Percentiles rank a stretch among this genome's conserved stretches.
phyloP scores from a whole-genome alignment of 139 green algal species.

The Chlorella ohadii region DNA sequence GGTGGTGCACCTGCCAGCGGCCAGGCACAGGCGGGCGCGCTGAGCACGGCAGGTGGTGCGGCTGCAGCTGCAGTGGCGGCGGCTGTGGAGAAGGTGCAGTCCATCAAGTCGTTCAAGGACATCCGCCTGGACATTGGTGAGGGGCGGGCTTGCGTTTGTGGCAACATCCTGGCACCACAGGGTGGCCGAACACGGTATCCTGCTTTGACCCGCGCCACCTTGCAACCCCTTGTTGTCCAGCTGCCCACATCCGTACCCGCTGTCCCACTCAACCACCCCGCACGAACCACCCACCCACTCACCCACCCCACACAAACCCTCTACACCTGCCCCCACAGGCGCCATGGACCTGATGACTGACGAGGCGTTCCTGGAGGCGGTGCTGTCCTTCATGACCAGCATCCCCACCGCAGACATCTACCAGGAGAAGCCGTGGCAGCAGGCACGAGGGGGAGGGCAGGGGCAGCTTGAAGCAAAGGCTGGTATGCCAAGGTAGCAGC shows the following conservation, averaged over 20 bases:
- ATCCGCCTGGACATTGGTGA: constrained; percentile 56
- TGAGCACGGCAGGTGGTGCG: not conserved
- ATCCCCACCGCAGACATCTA: constrained; percentile 77
- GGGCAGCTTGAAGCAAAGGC: no score
- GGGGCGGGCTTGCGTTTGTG: no score
- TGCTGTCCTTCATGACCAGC: constrained; percentile 75
- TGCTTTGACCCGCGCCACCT: not conserved
- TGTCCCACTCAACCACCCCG: no score
- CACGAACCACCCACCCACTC: no score
- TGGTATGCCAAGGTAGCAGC: no score
- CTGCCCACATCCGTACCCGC: no score
- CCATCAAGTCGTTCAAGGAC: constrained; percentile 84
- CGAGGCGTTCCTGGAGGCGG: constrained; percentile 81
- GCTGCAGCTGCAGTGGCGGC: not conserved
- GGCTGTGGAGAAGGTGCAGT: constrained; percentile 30
- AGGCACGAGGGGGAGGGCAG: no score
- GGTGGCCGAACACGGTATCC: no score
- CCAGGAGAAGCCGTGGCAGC: constrained; percentile 75
- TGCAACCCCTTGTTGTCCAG: no score
- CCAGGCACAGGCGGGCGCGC: not conserved
- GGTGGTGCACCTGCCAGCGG: not conserved
- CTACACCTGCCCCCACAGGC: no score
- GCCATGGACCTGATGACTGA: constrained; percentile 51
- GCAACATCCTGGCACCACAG: no score
- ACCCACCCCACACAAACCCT: no score